Conservation (phyloP, 164 flowering plant species). For the Vitis rupestris region DNA sequence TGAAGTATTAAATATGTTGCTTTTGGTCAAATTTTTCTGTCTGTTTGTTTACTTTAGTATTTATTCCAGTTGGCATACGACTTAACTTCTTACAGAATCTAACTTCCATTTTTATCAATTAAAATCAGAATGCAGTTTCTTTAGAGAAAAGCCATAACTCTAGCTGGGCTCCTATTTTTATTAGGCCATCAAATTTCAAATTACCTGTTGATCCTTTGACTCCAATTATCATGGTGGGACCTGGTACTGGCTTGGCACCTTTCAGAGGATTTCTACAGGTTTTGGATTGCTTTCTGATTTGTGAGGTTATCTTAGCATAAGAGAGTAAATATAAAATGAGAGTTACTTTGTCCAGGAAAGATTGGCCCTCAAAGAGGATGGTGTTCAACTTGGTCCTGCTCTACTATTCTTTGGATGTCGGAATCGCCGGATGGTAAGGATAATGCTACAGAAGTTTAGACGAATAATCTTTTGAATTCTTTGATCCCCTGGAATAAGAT, state of each 20-base stretch:
- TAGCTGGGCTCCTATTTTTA: conserved; percentile 82
- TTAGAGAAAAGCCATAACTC: conserved; percentile 53
- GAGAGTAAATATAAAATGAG: not conserved
- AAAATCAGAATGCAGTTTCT: conserved; percentile 64
- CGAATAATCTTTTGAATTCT: no score
- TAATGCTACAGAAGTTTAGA: not conserved
- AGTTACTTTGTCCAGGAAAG: conserved; percentile 62
- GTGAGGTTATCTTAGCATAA: not conserved
- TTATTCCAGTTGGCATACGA: no score
- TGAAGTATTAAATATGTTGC: no score
- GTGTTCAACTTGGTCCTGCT: conserved; percentile 74
- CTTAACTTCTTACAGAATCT: no score
- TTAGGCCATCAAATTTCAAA: conserved; percentile 77
- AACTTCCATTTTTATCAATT: not conserved
- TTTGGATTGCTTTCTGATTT: not conserved
- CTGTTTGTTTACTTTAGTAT: not conserved
- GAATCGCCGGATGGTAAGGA: conserved; percentile 67
- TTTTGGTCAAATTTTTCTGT: not conserved
- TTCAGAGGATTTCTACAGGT: conserved; percentile 94
- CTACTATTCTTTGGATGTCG: conserved; percentile 86
- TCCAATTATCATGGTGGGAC: conserved; percentile 84
- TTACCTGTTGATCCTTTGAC: conserved; percentile 61
- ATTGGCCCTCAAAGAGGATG: conserved; percentile 58
- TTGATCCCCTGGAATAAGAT: not conserved
- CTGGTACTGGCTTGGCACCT: conserved; percentile 93